These are phyloP conservation scores for Dysphania ambrosioides DNA, from an alignment of 148 eudicot genomes.

Conservation along the genomic window DNA sequence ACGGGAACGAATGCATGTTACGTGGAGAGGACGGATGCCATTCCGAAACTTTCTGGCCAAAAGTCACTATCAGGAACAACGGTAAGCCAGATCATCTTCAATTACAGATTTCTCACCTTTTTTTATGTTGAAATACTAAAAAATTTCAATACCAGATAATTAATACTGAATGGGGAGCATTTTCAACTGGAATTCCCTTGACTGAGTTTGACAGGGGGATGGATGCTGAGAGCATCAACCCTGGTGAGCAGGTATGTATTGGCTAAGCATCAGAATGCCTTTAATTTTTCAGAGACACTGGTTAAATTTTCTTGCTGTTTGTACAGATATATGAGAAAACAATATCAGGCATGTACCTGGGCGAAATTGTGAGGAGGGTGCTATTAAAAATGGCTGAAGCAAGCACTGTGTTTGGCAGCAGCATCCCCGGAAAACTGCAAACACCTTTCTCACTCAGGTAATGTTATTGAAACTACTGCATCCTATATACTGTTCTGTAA, in stretches of 20 bases:
- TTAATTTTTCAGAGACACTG: not conserved
- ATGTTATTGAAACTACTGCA: not conserved
- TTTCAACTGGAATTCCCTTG: conserved; percentile 66
- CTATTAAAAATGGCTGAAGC: conserved; percentile 61
- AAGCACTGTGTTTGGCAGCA: conserved; percentile 54
- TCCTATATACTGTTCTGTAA: not conserved
- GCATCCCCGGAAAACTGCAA: conserved; percentile 42
- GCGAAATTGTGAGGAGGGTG: conserved; percentile 72
- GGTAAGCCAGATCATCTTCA: conserved; percentile 30
- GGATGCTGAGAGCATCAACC: conserved; percentile 78
- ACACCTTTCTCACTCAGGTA: conserved; percentile 66
- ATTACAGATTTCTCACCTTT: not conserved
- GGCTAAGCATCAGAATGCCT: not conserved
- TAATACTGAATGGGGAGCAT: conserved; percentile 84
- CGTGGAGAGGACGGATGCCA: conserved; percentile 54
- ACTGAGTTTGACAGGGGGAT: conserved; percentile 63
- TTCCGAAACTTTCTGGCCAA: conserved; percentile 44
- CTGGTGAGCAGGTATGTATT: conserved; percentile 57
- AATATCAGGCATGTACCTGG: conserved; percentile 83
- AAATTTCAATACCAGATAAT: conserved; percentile 43
- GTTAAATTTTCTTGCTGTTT: not conserved
- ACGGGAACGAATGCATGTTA: conserved; percentile 89
- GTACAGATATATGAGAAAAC: conserved; percentile 73
- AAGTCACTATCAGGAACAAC: conserved; percentile 42
- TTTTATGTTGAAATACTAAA: not conserved